These are phyloP conservation scores for Paramecium sexaurelia DNA, from an alignment of 73 alveolate species.

Conservation along the genomic window DNA sequence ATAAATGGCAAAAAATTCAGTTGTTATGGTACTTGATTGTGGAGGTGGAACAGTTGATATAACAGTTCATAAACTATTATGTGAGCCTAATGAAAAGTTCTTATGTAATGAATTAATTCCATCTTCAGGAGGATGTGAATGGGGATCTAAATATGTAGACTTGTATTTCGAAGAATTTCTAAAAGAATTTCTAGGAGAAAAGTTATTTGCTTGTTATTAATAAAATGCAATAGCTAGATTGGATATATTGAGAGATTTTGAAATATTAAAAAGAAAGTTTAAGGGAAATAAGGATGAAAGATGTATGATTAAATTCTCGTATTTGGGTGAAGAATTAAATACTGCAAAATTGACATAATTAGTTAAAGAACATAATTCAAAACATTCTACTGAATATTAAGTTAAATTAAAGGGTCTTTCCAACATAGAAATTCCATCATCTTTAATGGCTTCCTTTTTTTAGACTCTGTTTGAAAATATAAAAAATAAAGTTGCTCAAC, in stretches of 20 bases:
- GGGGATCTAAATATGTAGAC: conserved; percentile 99
- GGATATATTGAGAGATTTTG: conserved; percentile 96
- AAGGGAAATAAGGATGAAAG: conserved; percentile 93
- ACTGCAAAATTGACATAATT: conserved; percentile 80
- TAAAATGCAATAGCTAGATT: conserved; percentile 96
- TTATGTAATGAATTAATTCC: conserved; percentile 97
- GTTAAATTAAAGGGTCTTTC: conserved; percentile 94
- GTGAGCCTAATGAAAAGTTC: conserved; percentile 94
- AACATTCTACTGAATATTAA: conserved; percentile 83
- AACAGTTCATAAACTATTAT: conserved; percentile 92
- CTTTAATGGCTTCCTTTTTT: conserved; percentile 93
- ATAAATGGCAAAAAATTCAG: conserved; percentile 87
- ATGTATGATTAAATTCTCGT: conserved; percentile 89
- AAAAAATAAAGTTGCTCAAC: conserved; percentile 88
- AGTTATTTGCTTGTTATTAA: conserved; percentile 80
- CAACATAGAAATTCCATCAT: conserved; percentile 92
- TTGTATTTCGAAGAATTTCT: conserved; percentile 93
- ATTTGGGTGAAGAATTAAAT: conserved; percentile 94
- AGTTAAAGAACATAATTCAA: conserved; percentile 87
- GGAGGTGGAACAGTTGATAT: conserved; percentile 99
- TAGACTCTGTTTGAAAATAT: conserved; percentile 94
- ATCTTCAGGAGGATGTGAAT: conserved; percentile 98
- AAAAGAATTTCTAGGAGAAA: conserved; percentile 91
- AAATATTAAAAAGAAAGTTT: conserved; percentile 95
- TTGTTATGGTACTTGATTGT: conserved; percentile 96